phyloP scores from a whole-genome alignment of 2,329 filamentous ascomycete genomes.

The Scortechinia acanthostroma region DNA sequence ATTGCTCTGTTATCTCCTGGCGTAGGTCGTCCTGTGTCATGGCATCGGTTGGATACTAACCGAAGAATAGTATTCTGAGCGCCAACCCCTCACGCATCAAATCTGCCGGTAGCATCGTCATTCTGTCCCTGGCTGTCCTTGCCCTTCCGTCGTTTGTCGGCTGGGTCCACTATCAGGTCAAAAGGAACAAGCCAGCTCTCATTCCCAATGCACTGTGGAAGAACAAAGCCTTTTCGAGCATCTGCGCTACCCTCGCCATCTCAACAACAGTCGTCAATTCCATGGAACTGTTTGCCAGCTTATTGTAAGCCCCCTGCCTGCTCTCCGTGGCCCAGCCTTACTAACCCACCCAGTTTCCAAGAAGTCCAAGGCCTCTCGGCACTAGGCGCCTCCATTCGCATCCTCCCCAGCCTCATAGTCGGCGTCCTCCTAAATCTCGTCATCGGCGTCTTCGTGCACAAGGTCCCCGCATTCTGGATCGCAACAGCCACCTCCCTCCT shows the following conservation, averaged over 20 bases:
- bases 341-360: conserved; percentile 32
- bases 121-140: conserved; percentile 32
- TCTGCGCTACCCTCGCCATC: conserved; percentile 40
- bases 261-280: conserved; percentile 34
- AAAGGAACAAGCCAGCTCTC: conserved; percentile 35
- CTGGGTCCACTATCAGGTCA: conserved; percentile 43
- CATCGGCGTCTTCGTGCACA: conserved; percentile 35
- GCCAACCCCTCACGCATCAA: conserved; percentile 19
- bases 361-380: conserved; percentile 35
- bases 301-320: conserved; percentile 36
- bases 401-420: conserved; percentile 34
- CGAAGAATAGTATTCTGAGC: conserved; percentile 17
- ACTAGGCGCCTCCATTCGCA: conserved; percentile 32
- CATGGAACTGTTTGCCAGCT: conserved; percentile 35
- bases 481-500: conserved; percentile 28
- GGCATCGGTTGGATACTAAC: neutral
- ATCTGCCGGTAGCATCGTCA: conserved; percentile 29
- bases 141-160: conserved; percentile 37
- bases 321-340: conserved; percentile 2
- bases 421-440: conserved; percentile 31
- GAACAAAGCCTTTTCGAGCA: conserved; percentile 43
- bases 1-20: conserved; percentile 42
- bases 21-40: conserved; percentile 22
- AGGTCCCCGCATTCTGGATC: conserved; percentile 26
- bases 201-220: conserved; percentile 58